Evolutionary conservation across 768 basidiomycete genomes (phyloP).

Genomic region (Macrolepiota fuliginosa): DNA sequence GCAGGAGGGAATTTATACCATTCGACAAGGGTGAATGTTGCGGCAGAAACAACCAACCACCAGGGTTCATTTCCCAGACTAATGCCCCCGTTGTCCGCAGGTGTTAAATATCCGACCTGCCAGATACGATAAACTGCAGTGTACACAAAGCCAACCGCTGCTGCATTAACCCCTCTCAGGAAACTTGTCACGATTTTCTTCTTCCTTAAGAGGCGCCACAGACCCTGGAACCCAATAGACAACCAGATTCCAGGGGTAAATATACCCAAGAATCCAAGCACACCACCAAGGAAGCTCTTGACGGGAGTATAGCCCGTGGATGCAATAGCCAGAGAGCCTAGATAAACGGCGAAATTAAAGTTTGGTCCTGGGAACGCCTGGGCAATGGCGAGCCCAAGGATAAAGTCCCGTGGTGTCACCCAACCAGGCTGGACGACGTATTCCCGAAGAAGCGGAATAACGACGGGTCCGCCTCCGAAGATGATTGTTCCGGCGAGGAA

Average conservation of each 20-base stretch:
- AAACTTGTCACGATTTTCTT: slow-evolving; percentile 27
- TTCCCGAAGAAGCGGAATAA: slow-evolving; percentile 49
- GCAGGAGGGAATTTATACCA: slow-evolving; percentile 39
- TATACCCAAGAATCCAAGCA: slow-evolving; percentile 48
- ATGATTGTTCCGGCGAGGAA: slow-evolving; percentile 47
- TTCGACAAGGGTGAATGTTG: slow-evolving; percentile 38
- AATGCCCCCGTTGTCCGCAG: slow-evolving; percentile 22
- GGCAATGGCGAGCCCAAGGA: slow-evolving; percentile 49
- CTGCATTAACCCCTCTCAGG: slow-evolving; percentile 38
- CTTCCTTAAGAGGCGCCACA: slow-evolving; percentile 31
- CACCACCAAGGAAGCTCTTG: slow-evolving; percentile 36
- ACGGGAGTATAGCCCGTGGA: slow-evolving; percentile 11
- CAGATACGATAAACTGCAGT: slow-evolving; percentile 39
- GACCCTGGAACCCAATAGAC: slow-evolving; percentile 32
- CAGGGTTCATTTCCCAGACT: slow-evolving; percentile 40
- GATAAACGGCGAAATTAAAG: slow-evolving; percentile 53
- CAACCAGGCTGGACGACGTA: slow-evolving; percentile 51
- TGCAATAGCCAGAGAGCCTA: slow-evolving; percentile 41
- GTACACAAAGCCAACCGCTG: slow-evolving; percentile 40
- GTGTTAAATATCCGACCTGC: slow-evolving; percentile 35
- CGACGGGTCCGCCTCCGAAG: slow-evolving; percentile 56
- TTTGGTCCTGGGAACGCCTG: slow-evolving; percentile 53
- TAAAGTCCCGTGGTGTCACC: slow-evolving; percentile 53
- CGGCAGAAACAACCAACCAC: slow-evolving; percentile 43
- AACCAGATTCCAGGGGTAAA: slow-evolving; percentile 46